phyloP scores from a whole-genome alignment of 83 land plant genomes.

The Picea abies region DNA sequence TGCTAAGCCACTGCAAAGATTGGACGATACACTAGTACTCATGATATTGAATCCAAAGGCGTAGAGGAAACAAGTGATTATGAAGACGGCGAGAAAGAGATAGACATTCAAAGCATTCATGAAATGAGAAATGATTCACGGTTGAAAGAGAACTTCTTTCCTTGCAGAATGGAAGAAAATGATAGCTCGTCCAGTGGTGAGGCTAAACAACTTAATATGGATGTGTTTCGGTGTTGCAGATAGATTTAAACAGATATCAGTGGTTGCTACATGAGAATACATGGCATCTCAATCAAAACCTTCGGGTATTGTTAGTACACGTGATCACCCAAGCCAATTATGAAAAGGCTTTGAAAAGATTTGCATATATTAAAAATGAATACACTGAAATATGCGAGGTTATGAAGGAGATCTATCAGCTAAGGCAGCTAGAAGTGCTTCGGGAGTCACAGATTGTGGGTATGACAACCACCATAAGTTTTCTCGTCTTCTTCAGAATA shows the following conservation, averaged over 20 bases:
- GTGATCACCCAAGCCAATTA: background rate
- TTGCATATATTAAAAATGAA: constrained; percentile 9
- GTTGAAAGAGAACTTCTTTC: constrained; percentile 9
- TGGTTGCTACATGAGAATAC: constrained; percentile 11
- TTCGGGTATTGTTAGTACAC: constrained; percentile 14
- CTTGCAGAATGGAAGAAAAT: background rate
- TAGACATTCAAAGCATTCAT: background rate
- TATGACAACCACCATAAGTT: constrained; percentile 37
- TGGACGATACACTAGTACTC: too few species aligned
- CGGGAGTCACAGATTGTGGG: constrained; percentile 25
- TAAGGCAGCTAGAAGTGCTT: constrained; percentile 15
- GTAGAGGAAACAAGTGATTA: background rate
- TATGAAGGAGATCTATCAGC: constrained; percentile 15
- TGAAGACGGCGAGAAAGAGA: background rate
- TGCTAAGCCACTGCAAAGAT: background rate
- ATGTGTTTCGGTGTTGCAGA: background rate
- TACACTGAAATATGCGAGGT: constrained; percentile 8
- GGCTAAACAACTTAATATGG: background rate
- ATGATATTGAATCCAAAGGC: background rate
- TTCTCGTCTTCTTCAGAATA: too few species aligned
- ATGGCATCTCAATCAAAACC: background rate
- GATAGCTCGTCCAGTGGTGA: background rate
- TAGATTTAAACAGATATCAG: background rate
- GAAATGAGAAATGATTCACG: background rate
- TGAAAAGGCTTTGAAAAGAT: constrained; percentile 1